Conservation (phyloP, 139 green algal species). For the Coelastrella sp. region DNA sequence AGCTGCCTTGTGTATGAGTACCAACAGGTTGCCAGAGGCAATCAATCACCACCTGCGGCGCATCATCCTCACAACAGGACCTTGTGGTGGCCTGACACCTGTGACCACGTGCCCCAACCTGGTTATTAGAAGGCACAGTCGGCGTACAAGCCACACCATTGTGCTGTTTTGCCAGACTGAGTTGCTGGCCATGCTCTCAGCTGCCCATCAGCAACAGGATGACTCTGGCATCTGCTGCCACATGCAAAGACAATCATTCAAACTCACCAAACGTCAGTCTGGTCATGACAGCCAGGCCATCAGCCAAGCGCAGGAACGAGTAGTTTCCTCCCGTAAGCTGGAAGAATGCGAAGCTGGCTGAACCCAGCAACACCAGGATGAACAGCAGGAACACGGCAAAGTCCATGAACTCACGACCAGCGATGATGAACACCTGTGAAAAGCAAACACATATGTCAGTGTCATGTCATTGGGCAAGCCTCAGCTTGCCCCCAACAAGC, state of each 20-base stretch:
- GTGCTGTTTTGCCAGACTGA: not conserved
- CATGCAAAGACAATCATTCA: not conserved
- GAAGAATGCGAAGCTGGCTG: constrained; percentile 52
- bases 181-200: no score
- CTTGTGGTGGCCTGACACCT: no score
- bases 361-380: constrained; percentile 50
- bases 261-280: constrained; percentile 44
- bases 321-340: constrained; percentile 49
- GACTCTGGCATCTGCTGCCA: not conserved
- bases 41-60: no score
- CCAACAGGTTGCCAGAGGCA: no score
- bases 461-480: no score
- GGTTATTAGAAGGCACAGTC: no score
- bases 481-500: no score
- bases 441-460: not conserved
- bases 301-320: constrained; percentile 48
- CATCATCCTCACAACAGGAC: no score
- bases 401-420: constrained; percentile 43
- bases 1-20: no score
- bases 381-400: constrained; percentile 50
- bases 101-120: no score
- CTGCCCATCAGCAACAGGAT: no score
- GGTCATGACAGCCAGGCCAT: constrained; percentile 44
- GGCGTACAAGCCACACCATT: not conserved
- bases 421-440: constrained; percentile 49